Evolutionary conservation across 2,329 filamentous ascomycete species (phyloP).

Genomic region (Aspergillus sergii): DNA sequence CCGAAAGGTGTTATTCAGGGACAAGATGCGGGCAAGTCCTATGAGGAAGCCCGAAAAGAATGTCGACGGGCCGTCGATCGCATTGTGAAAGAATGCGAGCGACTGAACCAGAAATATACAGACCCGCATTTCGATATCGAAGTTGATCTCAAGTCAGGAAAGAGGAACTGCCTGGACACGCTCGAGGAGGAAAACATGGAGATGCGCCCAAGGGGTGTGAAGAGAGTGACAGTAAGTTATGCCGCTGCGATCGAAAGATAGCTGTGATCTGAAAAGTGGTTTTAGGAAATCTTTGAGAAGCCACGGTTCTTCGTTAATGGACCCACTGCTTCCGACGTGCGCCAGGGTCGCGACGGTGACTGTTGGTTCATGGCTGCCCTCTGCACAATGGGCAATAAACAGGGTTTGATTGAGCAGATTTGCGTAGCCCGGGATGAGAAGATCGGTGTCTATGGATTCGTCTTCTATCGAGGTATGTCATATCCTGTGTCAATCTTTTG

Average conservation of each 20-base stretch:
- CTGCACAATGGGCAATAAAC: conserved; percentile 74
- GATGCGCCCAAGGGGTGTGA: conserved; percentile 69
- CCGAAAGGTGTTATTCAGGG: conserved; percentile 57
- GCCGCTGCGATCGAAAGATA: neutral
- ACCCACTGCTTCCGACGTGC: conserved; percentile 74
- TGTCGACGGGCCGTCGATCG: conserved; percentile 65
- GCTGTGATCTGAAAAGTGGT: neutral
- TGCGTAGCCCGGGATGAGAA: conserved; percentile 73
- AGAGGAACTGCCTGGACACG: conserved; percentile 55
- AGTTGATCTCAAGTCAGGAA: conserved; percentile 67
- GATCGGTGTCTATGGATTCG: conserved; percentile 82
- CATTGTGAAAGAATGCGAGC: conserved; percentile 66
- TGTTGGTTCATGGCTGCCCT: conserved; percentile 86
- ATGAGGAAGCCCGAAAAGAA: conserved; percentile 69
- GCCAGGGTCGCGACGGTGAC: conserved; percentile 76
- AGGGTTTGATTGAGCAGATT: conserved; percentile 69
- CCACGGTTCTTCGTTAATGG: conserved; percentile 79
- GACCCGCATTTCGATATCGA: conserved; percentile 89
- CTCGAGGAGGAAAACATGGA: conserved; percentile 40
- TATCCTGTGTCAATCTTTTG: neutral
- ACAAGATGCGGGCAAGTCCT: conserved; percentile 65
- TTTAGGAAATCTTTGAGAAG: conserved; percentile 73
- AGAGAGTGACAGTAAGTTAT: conserved; percentile 61
- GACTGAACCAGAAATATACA: conserved; percentile 82
- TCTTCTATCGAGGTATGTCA: conserved; percentile 68